Percentiles rank a stretch among this genome's conserved stretches.
Conservation (phyloP, 306 rosid species). For the Calophaca sinica region DNA sequence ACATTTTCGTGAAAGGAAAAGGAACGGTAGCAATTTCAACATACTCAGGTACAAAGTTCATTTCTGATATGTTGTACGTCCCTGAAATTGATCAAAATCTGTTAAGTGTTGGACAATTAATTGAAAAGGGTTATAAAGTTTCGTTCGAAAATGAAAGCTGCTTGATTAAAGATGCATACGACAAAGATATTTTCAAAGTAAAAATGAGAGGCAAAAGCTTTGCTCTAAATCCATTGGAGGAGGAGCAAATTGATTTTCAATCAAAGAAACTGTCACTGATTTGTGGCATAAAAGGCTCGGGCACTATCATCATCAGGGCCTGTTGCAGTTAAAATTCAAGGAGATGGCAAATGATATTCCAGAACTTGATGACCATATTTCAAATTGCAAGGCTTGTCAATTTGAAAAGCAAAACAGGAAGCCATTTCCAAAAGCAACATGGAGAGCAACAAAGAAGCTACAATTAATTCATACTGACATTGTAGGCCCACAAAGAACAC, state of each 20-base stretch:
- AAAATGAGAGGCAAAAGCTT: background rate
- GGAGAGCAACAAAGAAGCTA: background rate
- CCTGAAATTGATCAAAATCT: too few relatives aligned
- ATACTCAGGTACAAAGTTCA: too few relatives aligned
- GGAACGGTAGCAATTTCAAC: too few relatives aligned
- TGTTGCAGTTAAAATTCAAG: background rate
- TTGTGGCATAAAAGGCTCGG: background rate
- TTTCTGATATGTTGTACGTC: too few relatives aligned
- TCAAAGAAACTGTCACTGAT: too few relatives aligned
- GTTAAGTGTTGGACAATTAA: background rate
- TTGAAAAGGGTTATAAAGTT: background rate
- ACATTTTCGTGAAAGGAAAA: too few relatives aligned
- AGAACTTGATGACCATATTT: background rate
- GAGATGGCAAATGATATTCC: too few relatives aligned
- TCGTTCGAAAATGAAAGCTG: background rate
- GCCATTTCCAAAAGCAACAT: too few relatives aligned
- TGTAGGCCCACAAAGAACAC: background rate
- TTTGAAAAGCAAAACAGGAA: background rate
- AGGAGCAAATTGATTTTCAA: background rate
- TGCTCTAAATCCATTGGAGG: background rate
- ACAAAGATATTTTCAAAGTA: background rate
- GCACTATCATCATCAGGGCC: background rate
- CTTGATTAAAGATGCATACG: background rate
- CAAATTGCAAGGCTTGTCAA: background rate
- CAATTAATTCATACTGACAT: background rate